A percentile compares a stretch with the other conserved stretches of the same genome.
Evolutionary conservation across 2,329 filamentous ascomycete genomes (phyloP).

Genomic region (Aspergillus tanneri): DNA sequence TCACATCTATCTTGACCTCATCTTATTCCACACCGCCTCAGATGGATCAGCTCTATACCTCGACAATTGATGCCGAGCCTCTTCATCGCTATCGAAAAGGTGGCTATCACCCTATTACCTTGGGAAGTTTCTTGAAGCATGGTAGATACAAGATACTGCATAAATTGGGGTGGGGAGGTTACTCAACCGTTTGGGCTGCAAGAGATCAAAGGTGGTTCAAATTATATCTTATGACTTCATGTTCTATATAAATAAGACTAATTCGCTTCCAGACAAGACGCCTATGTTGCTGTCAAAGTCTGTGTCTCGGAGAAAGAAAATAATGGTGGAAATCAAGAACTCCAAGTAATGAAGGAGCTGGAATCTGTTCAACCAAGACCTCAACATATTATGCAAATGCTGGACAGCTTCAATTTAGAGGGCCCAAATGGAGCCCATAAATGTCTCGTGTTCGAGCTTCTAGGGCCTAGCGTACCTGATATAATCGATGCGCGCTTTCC

Average conservation of each 20-base stretch:
- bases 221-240: too few relatives aligned
- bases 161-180: constrained; percentile 40
- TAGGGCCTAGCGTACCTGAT: constrained; percentile 43
- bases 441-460: constrained; percentile 47
- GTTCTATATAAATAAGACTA: constrained; percentile 13
- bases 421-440: constrained; percentile 49
- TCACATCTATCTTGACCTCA: background rate
- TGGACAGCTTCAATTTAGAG: constrained; percentile 39
- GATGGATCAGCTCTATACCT: background rate
- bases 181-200: constrained; percentile 39
- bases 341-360: constrained; percentile 17
- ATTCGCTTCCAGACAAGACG: constrained; percentile 11
- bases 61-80: background rate
- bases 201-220: constrained; percentile 26
- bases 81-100: constrained; percentile 23
- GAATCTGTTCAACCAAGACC: constrained; percentile 15
- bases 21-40: background rate
- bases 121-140: constrained; percentile 31
- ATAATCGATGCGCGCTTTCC: constrained; percentile 36
- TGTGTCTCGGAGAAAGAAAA: constrained; percentile 16
- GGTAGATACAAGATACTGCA: constrained; percentile 38
- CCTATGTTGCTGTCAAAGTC: constrained; percentile 30
- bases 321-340: constrained; percentile 16
- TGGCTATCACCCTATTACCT: constrained; percentile 35
- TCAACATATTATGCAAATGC: constrained; percentile 35